phyloP scores from a whole-genome alignment of 352 stramenopile genomes.

The Elongisporangium senticosum region DNA sequence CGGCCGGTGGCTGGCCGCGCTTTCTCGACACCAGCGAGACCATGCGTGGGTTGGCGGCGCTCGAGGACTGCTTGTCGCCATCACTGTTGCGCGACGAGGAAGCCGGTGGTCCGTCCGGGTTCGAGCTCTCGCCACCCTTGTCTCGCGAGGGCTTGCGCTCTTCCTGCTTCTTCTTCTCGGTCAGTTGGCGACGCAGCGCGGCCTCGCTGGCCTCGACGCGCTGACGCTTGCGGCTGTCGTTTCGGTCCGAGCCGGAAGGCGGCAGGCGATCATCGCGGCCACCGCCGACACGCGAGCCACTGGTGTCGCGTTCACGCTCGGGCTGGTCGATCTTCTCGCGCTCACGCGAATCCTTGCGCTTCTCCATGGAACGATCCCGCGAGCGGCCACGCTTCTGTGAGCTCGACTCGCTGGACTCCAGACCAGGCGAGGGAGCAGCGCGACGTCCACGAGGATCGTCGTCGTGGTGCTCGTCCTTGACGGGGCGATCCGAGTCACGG shows the following conservation, averaged over 20 bases:
- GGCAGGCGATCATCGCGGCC: not conserved
- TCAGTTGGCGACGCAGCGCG: constrained; percentile 60
- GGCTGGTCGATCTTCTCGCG: constrained; percentile 3
- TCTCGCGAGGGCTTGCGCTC: constrained; percentile 7
- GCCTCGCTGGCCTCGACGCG: constrained; percentile 61
- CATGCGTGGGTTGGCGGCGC: not conserved
- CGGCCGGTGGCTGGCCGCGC: not conserved
- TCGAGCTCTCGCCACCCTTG: constrained; percentile 5
- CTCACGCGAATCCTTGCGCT: not conserved
- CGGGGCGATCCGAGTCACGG: constrained; percentile 19
- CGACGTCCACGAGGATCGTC: constrained; percentile 29
- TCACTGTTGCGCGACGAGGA: not conserved
- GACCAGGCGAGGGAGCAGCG: constrained; percentile 21
- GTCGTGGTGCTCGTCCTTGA: constrained; percentile 9
- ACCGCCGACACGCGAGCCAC: constrained; percentile 13
- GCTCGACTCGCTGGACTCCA: not conserved
- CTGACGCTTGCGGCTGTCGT: constrained; percentile 42
- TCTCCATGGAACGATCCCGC: constrained; percentile 6
- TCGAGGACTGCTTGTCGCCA: not conserved
- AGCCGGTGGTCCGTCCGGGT: constrained; percentile 1
- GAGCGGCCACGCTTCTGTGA: constrained; percentile 22
- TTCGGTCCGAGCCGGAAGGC: not conserved
- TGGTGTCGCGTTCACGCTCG: constrained; percentile 16
- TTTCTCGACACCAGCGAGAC: not conserved
- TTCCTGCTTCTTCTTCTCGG: constrained; percentile 59